phyloP scores from a whole-genome alignment of 208 protist genomes.

The Trypanosoma rangeli region DNA sequence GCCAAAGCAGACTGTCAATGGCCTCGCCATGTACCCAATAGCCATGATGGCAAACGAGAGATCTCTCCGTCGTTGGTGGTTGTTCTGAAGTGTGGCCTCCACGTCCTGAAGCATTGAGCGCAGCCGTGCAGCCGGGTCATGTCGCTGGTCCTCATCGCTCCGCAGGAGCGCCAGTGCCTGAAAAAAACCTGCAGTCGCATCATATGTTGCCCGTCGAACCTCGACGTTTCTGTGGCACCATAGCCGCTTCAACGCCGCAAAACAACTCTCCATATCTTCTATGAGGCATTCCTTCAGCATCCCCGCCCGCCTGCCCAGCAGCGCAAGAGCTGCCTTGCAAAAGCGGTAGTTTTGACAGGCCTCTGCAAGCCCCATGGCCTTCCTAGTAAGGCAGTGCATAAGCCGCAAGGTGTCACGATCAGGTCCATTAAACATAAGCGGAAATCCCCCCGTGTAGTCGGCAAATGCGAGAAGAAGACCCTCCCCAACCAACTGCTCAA shows the following conservation, averaged over 20 bases:
- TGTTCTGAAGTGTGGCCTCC: constrained; percentile 16
- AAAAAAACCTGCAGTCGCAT: constrained; percentile 40
- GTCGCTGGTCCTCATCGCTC: not conserved
- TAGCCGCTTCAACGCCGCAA: constrained; percentile 25
- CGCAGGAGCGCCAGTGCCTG: constrained; percentile 29
- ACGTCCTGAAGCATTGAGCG: constrained; percentile 17
- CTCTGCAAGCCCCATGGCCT: constrained; percentile 31
- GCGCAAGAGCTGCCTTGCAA: constrained; percentile 39
- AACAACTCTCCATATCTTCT: constrained; percentile 28
- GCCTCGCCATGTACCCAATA: constrained; percentile 36
- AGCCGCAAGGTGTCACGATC: constrained; percentile 17
- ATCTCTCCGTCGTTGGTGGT: not conserved
- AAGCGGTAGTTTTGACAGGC: constrained; percentile 37
- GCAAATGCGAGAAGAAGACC: constrained; percentile 45
- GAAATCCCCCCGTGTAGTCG: constrained; percentile 34
- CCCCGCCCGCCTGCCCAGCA: constrained; percentile 31
- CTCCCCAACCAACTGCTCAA: constrained; percentile 37
- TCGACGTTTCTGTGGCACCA: constrained; percentile 62
- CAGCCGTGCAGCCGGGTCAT: not conserved
- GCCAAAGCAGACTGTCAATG: constrained; percentile 20
- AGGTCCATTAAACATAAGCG: constrained; percentile 20
- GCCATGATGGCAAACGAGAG: constrained; percentile 37
- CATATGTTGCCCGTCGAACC: constrained; percentile 41
- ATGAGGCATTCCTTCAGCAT: constrained; percentile 35
- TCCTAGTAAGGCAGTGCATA: constrained; percentile 45